Base-by-base conservation (phyloP, 106 monocot species). In the Acanthochlamys bracteata region DNA sequence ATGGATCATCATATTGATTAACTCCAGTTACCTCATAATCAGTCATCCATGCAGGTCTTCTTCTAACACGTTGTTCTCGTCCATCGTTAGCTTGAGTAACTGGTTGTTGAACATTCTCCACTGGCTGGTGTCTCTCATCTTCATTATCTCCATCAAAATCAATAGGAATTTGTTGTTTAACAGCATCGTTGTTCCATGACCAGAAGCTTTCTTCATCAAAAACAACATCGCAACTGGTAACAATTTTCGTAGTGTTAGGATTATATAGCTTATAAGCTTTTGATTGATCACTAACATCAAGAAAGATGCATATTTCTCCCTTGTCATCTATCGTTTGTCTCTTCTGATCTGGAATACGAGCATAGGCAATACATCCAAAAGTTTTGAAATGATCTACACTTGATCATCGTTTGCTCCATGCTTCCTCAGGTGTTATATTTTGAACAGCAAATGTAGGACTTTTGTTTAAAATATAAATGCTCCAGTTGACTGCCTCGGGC, bases 31-130 rank as follows among this genome's bases (percentile, higher is more conserved):
- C 51, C n/a, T 65, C 51, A 51, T 51, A 51, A 51, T 51, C 39
- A 42, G 56, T 39, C 73, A 66, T 73, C 73, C 73, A 73, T 65
- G 65, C 59, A 4, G 57, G 65, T 41, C 73, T 73, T 51, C 42
- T 73, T 66, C 60, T 15, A 20, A 17, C 39, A 63, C 53, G 62
- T 20, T 52, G 51, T 39, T 52, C 22, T 7, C 62, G 61, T 62
- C 21, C 39, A 20, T 61, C 51, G 47, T 20, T 25, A 22, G 51
- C 41, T 42, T 22, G 47, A 51, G 51, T 51, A 51, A 19, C 33
- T 15, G n/a, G 13, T 51, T 51, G 51, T 19, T 51, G 51, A 15
- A 19, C 51, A 51, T 51, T 51, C n/a, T 51, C 51, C n/a, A 51
- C 51, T 51, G n/a, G 51, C 51, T 51, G 17, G n/a, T 53, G 33